Evolutionary conservation across 2,329 filamentous ascomycete species (phyloP), one percentile per base, ranked within the genome.

Genomic region (Sporothrix schenckii): DNA sequence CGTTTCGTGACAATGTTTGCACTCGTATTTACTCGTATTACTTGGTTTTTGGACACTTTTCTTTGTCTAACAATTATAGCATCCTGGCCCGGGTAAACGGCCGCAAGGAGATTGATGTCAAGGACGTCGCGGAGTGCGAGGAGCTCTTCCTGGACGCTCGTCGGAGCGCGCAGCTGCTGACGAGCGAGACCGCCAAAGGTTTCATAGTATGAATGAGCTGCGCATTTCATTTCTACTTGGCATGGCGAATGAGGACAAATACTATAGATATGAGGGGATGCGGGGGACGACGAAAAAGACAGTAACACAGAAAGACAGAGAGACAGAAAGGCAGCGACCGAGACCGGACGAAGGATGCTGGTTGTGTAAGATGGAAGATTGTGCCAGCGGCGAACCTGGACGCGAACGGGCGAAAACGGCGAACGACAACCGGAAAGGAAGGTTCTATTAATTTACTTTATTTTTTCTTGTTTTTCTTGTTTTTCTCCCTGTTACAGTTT

Each of bases 31-130:
- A 69, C 34, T 66, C 34, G 34, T 34, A 9, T 34, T 9, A 34
- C 34, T 70, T 47, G 21, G 14, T 14, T 14, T 5, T 6, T 4
- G 5, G 44, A 6, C 11, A 27, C 27, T 19, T 21, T 50, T 66
- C 27, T 34, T 34, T 34, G 6, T 65, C 71, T 67, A 69, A 71
- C 71, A 16, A 14, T 72, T 70, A 76, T 75, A 90, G 92, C 80
- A 97, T 98, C 80, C 86, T 98, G 76, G 93, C 94, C 72, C 91
- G 92, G 78, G 92, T 95, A 77, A 92, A 91, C 78, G 91, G 91
- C 72, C 89, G 89, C 76, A 86, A 84, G 73, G 89, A 92, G 77
- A 93, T 94, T 77, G 91, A 93, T 76, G 83, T 92, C 70, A 86
- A 88, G 76, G 92, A 94, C 79, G 88, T 95, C 74, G 87, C 86